Conservation (phyloP, 768 basidiomycete genomes). For the Termitomyces sp. region DNA sequence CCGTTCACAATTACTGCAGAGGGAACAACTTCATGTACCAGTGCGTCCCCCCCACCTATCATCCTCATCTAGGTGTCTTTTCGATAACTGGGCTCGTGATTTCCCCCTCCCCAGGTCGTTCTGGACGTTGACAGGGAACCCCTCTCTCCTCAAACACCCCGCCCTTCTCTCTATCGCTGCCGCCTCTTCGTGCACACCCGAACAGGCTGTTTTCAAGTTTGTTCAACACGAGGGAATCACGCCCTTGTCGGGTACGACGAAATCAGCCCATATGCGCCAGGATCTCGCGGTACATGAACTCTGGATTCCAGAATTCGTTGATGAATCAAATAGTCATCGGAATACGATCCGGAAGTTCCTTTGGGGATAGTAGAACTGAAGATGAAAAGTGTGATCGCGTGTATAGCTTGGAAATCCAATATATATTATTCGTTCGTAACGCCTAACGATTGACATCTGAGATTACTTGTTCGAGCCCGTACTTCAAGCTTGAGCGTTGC, state of each 20-base stretch:
- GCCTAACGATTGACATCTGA: no score
- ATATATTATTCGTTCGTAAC: no score
- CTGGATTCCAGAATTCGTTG: constrained; percentile 17
- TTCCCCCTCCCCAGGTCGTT: constrained; percentile 57
- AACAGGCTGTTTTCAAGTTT: constrained; percentile 67
- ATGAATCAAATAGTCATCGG: constrained; percentile 9
- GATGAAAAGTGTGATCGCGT: no score
- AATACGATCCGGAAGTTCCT: constrained; percentile 17
- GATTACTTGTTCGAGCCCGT: no score
- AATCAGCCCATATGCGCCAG: constrained; percentile 64
- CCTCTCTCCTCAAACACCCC: constrained; percentile 52
- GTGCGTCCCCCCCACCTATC: constrained; percentile 30
- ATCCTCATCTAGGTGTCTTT: not conserved
- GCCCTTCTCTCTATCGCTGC: constrained; percentile 41
- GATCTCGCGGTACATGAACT: constrained; percentile 43
- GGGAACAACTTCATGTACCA: constrained; percentile 69
- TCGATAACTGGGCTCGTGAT: not conserved
- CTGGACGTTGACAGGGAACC: constrained; percentile 85
- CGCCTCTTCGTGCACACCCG: constrained; percentile 49
- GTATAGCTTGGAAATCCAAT: no score
- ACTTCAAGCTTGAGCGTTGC: no score
- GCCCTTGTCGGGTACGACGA: constrained; percentile 75
- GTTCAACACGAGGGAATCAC: constrained; percentile 64
- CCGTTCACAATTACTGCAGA: constrained; percentile 63
- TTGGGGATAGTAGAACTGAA: constrained; percentile 5